A percentile compares a stretch with the other conserved stretches of the same genome.
phyloP scores from a whole-genome alignment of 352 stramenopile species.

The Phytophthora boehmeriae region DNA sequence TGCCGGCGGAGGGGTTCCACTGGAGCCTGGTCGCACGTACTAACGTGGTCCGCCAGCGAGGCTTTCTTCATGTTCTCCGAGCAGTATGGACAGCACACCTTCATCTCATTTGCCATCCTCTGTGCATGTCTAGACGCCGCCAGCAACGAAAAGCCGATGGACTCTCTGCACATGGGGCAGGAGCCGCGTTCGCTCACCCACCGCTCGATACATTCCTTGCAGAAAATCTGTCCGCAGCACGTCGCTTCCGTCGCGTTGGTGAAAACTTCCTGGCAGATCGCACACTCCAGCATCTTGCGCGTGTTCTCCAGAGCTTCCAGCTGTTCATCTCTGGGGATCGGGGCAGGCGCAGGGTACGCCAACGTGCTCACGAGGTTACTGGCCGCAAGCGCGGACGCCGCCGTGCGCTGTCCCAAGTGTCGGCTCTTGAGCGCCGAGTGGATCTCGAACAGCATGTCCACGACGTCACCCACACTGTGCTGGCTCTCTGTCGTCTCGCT shows the following conservation, averaged over 20 bases:
- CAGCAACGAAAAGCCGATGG: slow-evolving; percentile 72
- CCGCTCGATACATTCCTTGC: slow-evolving; percentile 79
- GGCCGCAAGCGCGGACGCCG: slow-evolving; percentile 67
- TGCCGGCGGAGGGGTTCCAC: slow-evolving; percentile 76
- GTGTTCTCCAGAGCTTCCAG: slow-evolving; percentile 81
- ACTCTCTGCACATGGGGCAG: slow-evolving; percentile 83
- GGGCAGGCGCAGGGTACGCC: slow-evolving; percentile 53
- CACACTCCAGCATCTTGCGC: slow-evolving; percentile 87
- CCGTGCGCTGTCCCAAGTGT: slow-evolving; percentile 79
- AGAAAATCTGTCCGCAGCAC: slow-evolving; percentile 88
- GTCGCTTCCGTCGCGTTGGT: slow-evolving; percentile 73
- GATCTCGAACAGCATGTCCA: slow-evolving; percentile 88
- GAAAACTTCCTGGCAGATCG: slow-evolving; percentile 87
- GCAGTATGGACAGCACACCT: slow-evolving; percentile 72
- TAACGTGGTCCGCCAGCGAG: slow-evolving; percentile 63
- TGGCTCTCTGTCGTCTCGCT: slow-evolving; percentile 23
- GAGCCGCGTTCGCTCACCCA: slow-evolving; percentile 84
- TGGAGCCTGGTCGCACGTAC: slow-evolving; percentile 64
- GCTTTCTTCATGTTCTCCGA: slow-evolving; percentile 79
- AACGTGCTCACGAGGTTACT: slow-evolving; percentile 81
- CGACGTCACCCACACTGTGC: slow-evolving; percentile 66
- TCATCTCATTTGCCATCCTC: slow-evolving; percentile 89
- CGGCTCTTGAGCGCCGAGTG: slow-evolving; percentile 81
- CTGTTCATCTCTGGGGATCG: slow-evolving; percentile 78
- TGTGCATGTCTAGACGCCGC: slow-evolving; percentile 71